Base-by-base conservation (phyloP, 805 yeast genomes). In the Yarrowia yakushimensis region DNA sequence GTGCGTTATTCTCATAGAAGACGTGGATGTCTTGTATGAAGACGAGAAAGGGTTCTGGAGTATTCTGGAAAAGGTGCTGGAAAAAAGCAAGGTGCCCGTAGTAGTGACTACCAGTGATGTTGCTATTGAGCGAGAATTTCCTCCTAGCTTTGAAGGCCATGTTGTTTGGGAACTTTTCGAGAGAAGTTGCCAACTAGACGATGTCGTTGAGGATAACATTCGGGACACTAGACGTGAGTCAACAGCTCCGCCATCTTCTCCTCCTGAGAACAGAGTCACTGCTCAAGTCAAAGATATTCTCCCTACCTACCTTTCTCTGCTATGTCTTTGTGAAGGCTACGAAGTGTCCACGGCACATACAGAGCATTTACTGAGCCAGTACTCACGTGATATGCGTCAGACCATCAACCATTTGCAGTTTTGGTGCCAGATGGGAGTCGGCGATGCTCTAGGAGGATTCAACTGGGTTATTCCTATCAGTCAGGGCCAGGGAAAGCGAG, bases 21-120 rank as follows among this genome's bases (percentile, higher is more conserved):
- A 93, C 68, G 92, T 88, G 41, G 97, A 93, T 70, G 77, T 89
- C 11, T 71, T 92, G 18, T 90, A 87, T 68, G 90, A 84, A 61
- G 83, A 81, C 41, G 98, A 94, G 68, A 83, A 81, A 63, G 84
- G 84, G 1, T 92, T 93, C 70, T 94, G 97, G 97, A 69, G 78
- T 0, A 84, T 86, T 1, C 78, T 90, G 2, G 82, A 81, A 48
- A 85, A 83, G 54, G 78, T 89, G 13, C 72, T 90, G 39, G 77
- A 78, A 36, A 79, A 81, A 17, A 80, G 90, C 0, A 77, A 89
- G 66, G 75, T 92, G 61, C 96, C 96, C 0, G 79, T 90, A 0
- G 79, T 88, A 0, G 65, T 90, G 13, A 86, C 91, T 0, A 87
- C 92, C 27, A 60, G 45, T n/a, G 66, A 64, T 18, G 65, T 25